Percentiles rank a stretch among this genome's conserved stretches.
Conservation (phyloP, 306 rosid genomes). For the Trichosanthes cucumerina region DNA sequence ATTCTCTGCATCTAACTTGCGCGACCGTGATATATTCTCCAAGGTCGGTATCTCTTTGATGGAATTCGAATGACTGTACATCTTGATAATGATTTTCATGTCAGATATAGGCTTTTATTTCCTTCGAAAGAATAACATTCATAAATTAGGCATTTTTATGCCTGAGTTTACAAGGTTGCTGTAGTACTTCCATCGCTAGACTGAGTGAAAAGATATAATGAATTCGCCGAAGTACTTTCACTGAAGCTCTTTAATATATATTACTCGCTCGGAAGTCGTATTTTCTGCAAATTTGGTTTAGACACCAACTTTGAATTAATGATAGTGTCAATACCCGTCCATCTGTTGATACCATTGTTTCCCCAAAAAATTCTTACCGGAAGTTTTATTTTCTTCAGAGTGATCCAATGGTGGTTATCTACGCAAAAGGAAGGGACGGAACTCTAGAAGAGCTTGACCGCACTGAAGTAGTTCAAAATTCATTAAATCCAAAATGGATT, state of each 20-base stretch:
- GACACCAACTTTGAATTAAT: neutral
- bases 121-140: neutral
- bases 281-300: neutral
- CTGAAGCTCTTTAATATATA: neutral
- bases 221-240: neutral
- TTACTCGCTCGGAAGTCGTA: neutral
- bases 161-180: neutral
- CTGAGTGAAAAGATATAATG: neutral
- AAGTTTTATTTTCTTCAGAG: conserved; percentile 44
- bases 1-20: conserved; percentile 64
- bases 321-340: neutral
- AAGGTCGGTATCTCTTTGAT: conserved; percentile 56
- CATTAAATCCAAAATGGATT: conserved; percentile 82
- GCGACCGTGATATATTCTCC: conserved; percentile 76
- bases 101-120: neutral
- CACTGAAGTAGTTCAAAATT: conserved; percentile 81
- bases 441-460: conserved; percentile 74
- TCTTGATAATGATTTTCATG: neutral
- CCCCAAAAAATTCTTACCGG: conserved; percentile 1
- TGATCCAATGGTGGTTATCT: conserved; percentile 81
- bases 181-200: neutral
- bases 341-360: neutral
- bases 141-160: neutral
- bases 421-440: conserved; percentile 70
- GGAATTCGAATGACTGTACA: neutral